Evolutionary conservation across 1,284 basidiomycete species (phyloP).

Genomic region (Irpex rosettiformis): DNA sequence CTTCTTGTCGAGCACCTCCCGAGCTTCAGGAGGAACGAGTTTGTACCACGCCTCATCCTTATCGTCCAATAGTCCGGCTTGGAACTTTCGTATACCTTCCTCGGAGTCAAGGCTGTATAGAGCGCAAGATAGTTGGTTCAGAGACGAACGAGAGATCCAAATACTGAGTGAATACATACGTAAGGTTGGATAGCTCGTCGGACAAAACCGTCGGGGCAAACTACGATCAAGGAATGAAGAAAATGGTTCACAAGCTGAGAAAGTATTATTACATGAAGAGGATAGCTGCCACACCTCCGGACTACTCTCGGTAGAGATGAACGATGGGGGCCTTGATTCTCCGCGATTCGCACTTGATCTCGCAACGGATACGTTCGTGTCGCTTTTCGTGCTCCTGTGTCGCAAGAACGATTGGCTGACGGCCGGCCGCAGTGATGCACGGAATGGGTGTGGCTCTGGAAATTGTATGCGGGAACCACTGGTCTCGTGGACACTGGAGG

Average conservation of each 20-base stretch:
- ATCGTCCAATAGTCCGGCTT: conserved; percentile 54
- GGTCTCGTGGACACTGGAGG: conserved; percentile 36
- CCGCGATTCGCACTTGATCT: conserved; percentile 13
- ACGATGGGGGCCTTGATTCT: conserved; percentile 28
- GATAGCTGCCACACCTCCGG: conserved; percentile 25
- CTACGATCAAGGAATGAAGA: conserved; percentile 18
- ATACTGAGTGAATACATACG: conserved; percentile 38
- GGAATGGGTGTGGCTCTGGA: conserved; percentile 49
- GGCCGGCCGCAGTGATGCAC: conserved; percentile 29
- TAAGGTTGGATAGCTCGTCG: conserved; percentile 48
- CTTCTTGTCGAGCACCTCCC: conserved; percentile 61
- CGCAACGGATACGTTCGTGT: conserved; percentile 21
- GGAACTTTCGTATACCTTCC: conserved; percentile 62
- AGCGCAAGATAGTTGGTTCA: conserved; percentile 11
- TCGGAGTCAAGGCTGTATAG: conserved; percentile 50
- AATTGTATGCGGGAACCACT: conserved; percentile 34
- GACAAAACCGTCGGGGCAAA: conserved; percentile 31
- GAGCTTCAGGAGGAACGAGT: conserved; percentile 64
- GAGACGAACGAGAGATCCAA: conserved; percentile 17
- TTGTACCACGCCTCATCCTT: conserved; percentile 74
- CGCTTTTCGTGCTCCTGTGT: conserved; percentile 43
- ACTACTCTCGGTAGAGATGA: conserved; percentile 23
- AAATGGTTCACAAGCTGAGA: conserved; percentile 4
- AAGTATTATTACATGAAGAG: neutral
- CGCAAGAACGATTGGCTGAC: conserved; percentile 17